Evolutionary conservation across 495 filamentous ascomycete genomes (phyloP).

Genomic region (Hyaloscypha bicolor): DNA sequence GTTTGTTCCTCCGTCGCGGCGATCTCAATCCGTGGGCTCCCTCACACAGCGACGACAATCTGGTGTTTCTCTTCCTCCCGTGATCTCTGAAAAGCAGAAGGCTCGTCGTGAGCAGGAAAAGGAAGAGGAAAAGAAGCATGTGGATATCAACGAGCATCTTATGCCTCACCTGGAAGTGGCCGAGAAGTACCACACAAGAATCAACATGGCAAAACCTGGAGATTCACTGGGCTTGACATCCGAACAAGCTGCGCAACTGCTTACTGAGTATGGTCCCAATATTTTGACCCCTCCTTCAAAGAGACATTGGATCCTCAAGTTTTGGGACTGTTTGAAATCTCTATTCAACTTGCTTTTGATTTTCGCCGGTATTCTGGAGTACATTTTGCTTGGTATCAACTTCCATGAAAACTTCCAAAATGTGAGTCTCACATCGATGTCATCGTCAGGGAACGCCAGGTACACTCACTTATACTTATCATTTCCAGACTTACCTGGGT

Average conservation of each 20-base stretch:
- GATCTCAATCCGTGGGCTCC: background rate
- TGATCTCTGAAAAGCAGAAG: slow-evolving; percentile 32
- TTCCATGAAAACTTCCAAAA: slow-evolving; percentile 39
- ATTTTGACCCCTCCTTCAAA: slow-evolving; percentile 36
- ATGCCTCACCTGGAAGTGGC: slow-evolving; percentile 33
- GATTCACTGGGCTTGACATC: slow-evolving; percentile 33
- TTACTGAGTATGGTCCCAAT: slow-evolving; percentile 33
- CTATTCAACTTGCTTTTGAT: slow-evolving; percentile 39
- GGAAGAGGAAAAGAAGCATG: slow-evolving; percentile 30
- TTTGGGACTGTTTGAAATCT: slow-evolving; percentile 31
- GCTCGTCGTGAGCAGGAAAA: slow-evolving; percentile 25
- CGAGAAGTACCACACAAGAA: slow-evolving; percentile 32
- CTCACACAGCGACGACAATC: slow-evolving; percentile 15
- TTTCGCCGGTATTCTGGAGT: slow-evolving; percentile 36
- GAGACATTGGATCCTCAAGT: slow-evolving; percentile 35
- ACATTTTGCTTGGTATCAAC: slow-evolving; percentile 36
- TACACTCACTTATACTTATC: background rate
- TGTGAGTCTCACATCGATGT: slow-evolving; percentile 23
- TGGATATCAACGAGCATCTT: slow-evolving; percentile 37
- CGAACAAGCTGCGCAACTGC: slow-evolving; percentile 30
- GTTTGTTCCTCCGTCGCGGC: slow-evolving; percentile 2
- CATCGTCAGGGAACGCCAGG: background rate
- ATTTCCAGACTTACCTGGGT: slow-evolving; percentile 36
- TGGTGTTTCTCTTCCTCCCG: slow-evolving; percentile 32
- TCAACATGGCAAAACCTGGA: slow-evolving; percentile 32